Base-by-base conservation (phyloP, 192 early-diverging fungal species). In the Coemansia sp. region DNA sequence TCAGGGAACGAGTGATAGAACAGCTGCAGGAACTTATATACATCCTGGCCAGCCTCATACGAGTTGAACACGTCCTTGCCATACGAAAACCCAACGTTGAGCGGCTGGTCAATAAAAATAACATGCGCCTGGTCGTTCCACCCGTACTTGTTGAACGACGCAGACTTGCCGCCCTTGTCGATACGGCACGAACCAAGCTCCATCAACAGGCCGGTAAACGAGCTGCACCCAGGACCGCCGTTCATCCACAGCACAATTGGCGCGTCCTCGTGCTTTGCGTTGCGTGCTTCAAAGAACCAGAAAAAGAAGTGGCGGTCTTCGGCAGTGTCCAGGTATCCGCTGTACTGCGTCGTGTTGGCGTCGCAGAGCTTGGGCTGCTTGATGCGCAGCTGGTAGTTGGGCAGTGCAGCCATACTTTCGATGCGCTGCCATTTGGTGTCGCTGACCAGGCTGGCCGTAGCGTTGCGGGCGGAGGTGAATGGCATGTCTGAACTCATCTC, bases 261-360 rank as follows among this genome's bases (percentile, higher is more conserved):
- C 63, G 94, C 95, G 21, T 76, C 68, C 32, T 71, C 68, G 23
- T 75, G 83, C 63, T 74, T 64, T 15, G 89, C 77, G 62, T 84
- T 84, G 65, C 93, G 90, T 5, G 91, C 90, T 76, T 96, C 95
- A 76, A 99, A 98, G 86, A 99, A 98, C 91, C 92, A 95, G 75
- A 93, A 95, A 84, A 93, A 94, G 69, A 93, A 94, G 75, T 95
- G 91, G 39, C 89, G 85, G 58, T 88, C 84, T n/a, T 69, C 74
- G 37, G 75, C 87, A 8, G 79, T 79, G 37, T 90, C 88, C 24
- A 93, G 75, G 67, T 93, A 90, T 29, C 90, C 91, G 58, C 88
- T 90, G 76, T 91, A 92, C 87, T 97, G 96, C 65, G 93, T 91
- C 50, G 93, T 90, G 63, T 86, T 83, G 48, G 86, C 76, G 66